Conservation (phyloP, 2,329 filamentous ascomycete species). For the Aspergillus intermedius region DNA sequence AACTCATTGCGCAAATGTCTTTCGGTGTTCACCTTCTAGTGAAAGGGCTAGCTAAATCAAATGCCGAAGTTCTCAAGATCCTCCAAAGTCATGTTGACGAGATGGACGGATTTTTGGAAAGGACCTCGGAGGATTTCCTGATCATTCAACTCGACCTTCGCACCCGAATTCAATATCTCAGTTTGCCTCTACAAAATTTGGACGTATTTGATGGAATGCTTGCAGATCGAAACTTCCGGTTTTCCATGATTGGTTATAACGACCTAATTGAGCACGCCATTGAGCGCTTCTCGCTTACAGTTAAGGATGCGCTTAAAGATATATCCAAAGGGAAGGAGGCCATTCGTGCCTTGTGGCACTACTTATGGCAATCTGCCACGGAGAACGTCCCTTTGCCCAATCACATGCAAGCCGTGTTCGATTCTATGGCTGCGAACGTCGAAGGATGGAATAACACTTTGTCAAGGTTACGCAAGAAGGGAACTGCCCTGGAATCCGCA, state of each 20-base stretch:
- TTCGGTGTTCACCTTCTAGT: conserved; percentile 88
- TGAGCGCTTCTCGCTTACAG: conserved; percentile 65
- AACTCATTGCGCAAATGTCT: conserved; percentile 84
- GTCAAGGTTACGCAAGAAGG: conserved; percentile 65
- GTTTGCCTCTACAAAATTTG: conserved; percentile 75
- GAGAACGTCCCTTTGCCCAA: conserved; percentile 52
- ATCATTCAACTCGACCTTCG: conserved; percentile 71
- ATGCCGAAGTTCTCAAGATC: conserved; percentile 79
- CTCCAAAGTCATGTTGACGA: conserved; percentile 90
- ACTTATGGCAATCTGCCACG: conserved; percentile 61
- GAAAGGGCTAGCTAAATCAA: conserved; percentile 78
- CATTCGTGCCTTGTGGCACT: conserved; percentile 68
- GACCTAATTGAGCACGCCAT: conserved; percentile 87
- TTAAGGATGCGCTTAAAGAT: conserved; percentile 73
- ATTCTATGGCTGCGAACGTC: conserved; percentile 87
- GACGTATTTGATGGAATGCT: conserved; percentile 81
- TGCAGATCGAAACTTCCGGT: conserved; percentile 73
- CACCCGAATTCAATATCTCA: conserved; percentile 71
- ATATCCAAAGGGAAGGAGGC: conserved; percentile 70
- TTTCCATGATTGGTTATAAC: conserved; percentile 78
- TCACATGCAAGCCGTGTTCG: conserved; percentile 66
- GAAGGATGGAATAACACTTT: conserved; percentile 84
- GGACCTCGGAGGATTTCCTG: conserved; percentile 76
- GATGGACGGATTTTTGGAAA: conserved; percentile 82
- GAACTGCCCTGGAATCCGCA: conserved; percentile 61